Conservation (phyloP, 257 asterid genomes). For the Mentha longifolia region DNA sequence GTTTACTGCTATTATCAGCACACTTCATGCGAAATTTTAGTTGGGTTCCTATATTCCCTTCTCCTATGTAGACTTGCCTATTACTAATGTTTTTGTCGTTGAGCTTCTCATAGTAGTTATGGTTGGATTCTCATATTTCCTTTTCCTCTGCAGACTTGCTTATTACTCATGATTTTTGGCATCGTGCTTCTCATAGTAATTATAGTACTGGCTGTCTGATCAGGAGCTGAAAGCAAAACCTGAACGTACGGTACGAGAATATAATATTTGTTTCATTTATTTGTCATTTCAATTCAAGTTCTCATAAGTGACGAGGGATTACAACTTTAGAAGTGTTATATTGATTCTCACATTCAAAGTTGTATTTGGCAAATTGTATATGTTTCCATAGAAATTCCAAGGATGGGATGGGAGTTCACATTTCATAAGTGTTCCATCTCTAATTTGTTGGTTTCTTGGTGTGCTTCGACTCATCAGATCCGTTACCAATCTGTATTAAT, state of each 20-base stretch:
- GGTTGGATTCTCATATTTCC: conserved; percentile 20
- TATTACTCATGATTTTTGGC: conserved; percentile 85
- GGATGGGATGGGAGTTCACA: conserved; percentile 26
- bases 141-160: conserved; percentile 69
- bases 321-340: conserved; percentile 20
- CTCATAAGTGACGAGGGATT: conserved; percentile 12
- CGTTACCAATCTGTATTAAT: not conserved
- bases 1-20: not conserved
- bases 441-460: conserved; percentile 4
- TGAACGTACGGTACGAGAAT: conserved; percentile 19
- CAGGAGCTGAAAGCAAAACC: conserved; percentile 19
- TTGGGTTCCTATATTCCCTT: not conserved
- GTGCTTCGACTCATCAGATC: conserved; percentile 10
- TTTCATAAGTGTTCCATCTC: conserved; percentile 15
- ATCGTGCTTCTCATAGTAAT: conserved; percentile 80
- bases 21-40: not conserved
- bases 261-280: conserved; percentile 9
- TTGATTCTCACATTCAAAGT: conserved; percentile 30
- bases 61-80: not conserved
- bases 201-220: conserved; percentile 74
- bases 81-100: not conserved
- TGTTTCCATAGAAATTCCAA: conserved; percentile 19
- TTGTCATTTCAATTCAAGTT: conserved; percentile 22
- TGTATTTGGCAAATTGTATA: conserved; percentile 4
- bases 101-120: not conserved